phyloP scores from a whole-genome alignment of 352 stramenopile genomes.

The Phytophthora hybrid region DNA sequence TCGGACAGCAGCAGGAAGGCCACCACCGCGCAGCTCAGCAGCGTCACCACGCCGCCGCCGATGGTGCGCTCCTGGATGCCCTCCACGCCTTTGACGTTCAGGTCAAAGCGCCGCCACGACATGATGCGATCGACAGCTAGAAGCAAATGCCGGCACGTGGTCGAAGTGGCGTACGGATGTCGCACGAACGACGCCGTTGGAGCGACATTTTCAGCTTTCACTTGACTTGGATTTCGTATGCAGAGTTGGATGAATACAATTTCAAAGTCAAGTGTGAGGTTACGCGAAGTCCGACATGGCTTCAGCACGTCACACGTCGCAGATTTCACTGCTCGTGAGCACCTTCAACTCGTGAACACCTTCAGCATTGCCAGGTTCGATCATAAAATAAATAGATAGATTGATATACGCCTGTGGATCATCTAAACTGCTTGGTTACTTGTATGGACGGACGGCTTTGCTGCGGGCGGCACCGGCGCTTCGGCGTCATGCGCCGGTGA shows the following conservation, averaged over 20 bases:
- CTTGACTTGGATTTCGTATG: neutral
- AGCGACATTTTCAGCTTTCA: neutral
- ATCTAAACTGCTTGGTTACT: slow-evolving; percentile 30
- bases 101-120: slow-evolving; percentile 86
- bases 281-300: neutral
- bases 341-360: neutral
- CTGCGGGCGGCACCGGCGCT: slow-evolving; percentile 7
- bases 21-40: slow-evolving; percentile 80
- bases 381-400: slow-evolving; percentile 35
- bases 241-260: neutral
- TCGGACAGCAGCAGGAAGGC: slow-evolving; percentile 84
- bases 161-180: neutral
- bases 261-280: neutral
- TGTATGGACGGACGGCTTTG: neutral
- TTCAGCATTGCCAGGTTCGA: neutral
- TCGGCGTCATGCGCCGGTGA: slow-evolving; percentile 33
- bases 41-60: slow-evolving; percentile 82
- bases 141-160: slow-evolving; percentile 18
- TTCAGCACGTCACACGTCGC: slow-evolving; percentile 10
- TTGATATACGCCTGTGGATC: slow-evolving; percentile 21
- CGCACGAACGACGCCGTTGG: neutral
- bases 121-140: slow-evolving; percentile 23
- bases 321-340: neutral
- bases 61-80: slow-evolving; percentile 91
- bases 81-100: slow-evolving; percentile 91